Conservation (phyloP, 495 filamentous ascomycete genomes). For the Aspergillus ellipticus region DNA sequence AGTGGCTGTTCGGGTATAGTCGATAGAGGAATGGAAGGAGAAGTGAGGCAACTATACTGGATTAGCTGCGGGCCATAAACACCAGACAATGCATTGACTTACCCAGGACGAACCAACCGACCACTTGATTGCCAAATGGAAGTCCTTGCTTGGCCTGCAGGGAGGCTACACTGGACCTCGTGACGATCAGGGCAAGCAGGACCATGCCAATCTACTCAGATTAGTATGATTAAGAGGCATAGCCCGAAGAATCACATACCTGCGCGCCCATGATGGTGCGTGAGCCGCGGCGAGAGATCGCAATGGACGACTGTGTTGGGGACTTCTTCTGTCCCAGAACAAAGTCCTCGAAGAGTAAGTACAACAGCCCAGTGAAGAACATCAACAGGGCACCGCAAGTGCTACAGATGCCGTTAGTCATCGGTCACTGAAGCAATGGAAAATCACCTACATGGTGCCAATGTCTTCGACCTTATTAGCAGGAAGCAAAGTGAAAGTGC, state of each 20-base stretch:
- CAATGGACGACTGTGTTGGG: conserved; percentile 1
- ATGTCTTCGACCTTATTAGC: conserved; percentile 80
- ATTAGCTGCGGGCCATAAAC: conserved; percentile 5
- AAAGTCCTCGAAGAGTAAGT: conserved; percentile 75
- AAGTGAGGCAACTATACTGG: conserved; percentile 62
- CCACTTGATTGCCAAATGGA: conserved; percentile 81
- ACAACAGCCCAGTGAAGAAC: conserved; percentile 72
- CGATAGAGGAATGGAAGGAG: conserved; percentile 77
- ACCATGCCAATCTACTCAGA: conserved; percentile 67
- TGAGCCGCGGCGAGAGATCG: conserved; percentile 41
- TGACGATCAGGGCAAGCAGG: conserved; percentile 78
- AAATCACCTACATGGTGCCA: conserved; percentile 62
- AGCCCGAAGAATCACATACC: too few relatives aligned
- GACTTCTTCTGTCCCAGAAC: conserved; percentile 42
- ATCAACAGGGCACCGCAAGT: conserved; percentile 74
- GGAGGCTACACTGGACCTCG: conserved; percentile 73
- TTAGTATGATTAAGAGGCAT: conserved; percentile 1
- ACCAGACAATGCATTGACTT: conserved; percentile 21
- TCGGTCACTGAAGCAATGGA: neutral
- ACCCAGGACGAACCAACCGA: conserved; percentile 85
- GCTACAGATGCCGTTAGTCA: conserved; percentile 39
- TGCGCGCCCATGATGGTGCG: conserved; percentile 55
- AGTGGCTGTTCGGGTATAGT: conserved; percentile 77
- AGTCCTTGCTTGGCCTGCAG: conserved; percentile 84
- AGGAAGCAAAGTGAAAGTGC: conserved; percentile 83